Base-by-base conservation (phyloP, 139 green algal species). In the Asterochloris sp. region DNA sequence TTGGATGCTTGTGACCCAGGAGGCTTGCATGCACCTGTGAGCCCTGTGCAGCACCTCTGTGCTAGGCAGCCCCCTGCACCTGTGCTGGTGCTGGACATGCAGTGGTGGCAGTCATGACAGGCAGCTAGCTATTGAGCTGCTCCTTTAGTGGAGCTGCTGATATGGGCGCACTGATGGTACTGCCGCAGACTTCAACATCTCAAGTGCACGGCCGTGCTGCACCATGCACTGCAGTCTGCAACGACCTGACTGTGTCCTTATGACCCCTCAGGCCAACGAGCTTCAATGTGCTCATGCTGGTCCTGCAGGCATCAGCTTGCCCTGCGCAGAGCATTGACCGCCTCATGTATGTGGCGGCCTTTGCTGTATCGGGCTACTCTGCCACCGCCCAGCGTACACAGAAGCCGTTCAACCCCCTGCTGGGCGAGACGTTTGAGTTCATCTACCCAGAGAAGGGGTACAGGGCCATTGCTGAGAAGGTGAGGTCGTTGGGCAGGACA, bases 401-500 rank as follows among this genome's bases (percentile, higher is more conserved):
- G 69, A 94, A 94, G 81, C 90, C 90, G 60, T 94, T 94, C 89
- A 96, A 96, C 85, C 92, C 92, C 19, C 83, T 96, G 83, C 85
- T 96, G 47, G 92, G 92, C 15, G 92, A 96, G 80, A 96, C 93
- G 10, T 96, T 87, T 69, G 92, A 96, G 82, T 86, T 91, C 47
- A 78, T 93, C 60, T 87, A 78, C 73, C 84, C 85, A 0, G 92
- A 96, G 75, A 88, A 92, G 76, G 92, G 87, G 29, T 88, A 91
- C 62, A 86, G 89, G 16, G 89, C 91, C 67, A 63, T 96, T 24
- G 85, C 81, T 10, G 91, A 95, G 82, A 95, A 95, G 85, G 92
- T 95, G 74, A 62, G 68, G 14, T 54, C 13, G 54, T 11, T 71
- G 66, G 17, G 66, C 66, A 71, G 17, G 17, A 54, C 38, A 54